Conservation (phyloP, 2,329 filamentous ascomycete genomes). For the Calonectria multiphialidica region DNA sequence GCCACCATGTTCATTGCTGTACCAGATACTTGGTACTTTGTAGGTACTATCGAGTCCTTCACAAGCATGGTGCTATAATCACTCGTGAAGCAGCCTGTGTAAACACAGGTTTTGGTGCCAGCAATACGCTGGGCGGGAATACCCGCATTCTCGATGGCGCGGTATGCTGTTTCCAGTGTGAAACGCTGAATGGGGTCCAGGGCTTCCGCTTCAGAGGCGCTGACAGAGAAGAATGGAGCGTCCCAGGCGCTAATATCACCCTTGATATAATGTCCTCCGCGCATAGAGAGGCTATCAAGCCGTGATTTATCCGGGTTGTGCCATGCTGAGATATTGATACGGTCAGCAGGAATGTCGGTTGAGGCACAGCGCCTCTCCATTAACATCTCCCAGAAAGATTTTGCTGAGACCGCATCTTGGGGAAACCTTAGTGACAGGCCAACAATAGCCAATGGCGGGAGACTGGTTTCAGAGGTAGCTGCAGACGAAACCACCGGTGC, state of each 20-base stretch:
- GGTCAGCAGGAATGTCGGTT: background rate
- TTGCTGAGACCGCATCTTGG: background rate
- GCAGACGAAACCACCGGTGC: background rate
- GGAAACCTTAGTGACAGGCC: background rate
- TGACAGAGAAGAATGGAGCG: background rate
- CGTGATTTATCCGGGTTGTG: background rate
- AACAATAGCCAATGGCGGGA: background rate
- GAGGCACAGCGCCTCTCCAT: background rate
- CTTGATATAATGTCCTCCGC: background rate
- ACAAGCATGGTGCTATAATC: constrained; percentile 49
- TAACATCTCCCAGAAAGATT: background rate
- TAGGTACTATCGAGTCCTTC: constrained; percentile 44
- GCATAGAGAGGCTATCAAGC: background rate
- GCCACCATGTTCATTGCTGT: constrained; percentile 51
- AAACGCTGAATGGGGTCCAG: constrained; percentile 54
- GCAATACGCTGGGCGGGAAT: constrained; percentile 44
- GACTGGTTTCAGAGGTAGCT: background rate
- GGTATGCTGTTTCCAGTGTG: constrained; percentile 49
- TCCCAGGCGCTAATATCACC: background rate
- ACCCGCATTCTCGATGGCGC: constrained; percentile 51
- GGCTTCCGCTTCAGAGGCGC: background rate
- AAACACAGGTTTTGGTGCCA: constrained; percentile 49
- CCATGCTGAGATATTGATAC: background rate
- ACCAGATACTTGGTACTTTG: constrained; percentile 41
- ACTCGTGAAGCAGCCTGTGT: constrained; percentile 52